Evolutionary conservation across 1,284 basidiomycete genomes (phyloP), one percentile per base, ranked within the genome.

Genomic region (Cryptococcus neoformans): DNA sequence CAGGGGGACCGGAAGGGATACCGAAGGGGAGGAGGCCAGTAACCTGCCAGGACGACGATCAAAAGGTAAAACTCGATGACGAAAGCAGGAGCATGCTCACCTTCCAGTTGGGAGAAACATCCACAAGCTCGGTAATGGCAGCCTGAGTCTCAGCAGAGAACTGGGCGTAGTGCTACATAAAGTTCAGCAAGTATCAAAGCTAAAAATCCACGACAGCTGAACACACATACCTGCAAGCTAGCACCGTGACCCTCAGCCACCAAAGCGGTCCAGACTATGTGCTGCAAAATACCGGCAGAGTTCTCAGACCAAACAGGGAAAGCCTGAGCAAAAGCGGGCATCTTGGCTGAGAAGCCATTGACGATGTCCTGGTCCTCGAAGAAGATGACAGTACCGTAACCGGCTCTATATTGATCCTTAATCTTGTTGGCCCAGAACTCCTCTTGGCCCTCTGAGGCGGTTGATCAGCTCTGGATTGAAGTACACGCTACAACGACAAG

Each of bases 1-100:
- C 69, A 0, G 79, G 67, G 0, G 68, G 63, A 2, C 61, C 70
- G 17, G 65, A 62, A 37, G 73, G 70, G 50, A 70, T 65, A 54
- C 81, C 81, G 54, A 81, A 81, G 6, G 81, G 80, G 58, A 81
- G 68, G 58, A 81, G 73, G 2, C 75, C 79, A 35, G 72, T 65
- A 54, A 44, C 54, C 63, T 68, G 52, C 14, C 14, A 9, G 21
- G 21, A 21, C 40, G 38, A 39, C 28, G 21, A 21, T 21, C 21
- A 21, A 21, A 21, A 21, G 21, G 21, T 21, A 21, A 21, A 21
- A 21, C 21, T 21, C 21, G 21, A 21, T 21, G 21, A 21, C 21
- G 41, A 81, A 6, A 80, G 80, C 58, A 81, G 68, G 58, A 81
- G 73, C 0, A 75, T 79, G 36, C 71, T 65, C 53, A 44, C 55